Evolutionary conservation across 2,329 filamentous ascomycete species (phyloP), one percentile per base, ranked within the genome.

Genomic region (Coniochaeta sp.): DNA sequence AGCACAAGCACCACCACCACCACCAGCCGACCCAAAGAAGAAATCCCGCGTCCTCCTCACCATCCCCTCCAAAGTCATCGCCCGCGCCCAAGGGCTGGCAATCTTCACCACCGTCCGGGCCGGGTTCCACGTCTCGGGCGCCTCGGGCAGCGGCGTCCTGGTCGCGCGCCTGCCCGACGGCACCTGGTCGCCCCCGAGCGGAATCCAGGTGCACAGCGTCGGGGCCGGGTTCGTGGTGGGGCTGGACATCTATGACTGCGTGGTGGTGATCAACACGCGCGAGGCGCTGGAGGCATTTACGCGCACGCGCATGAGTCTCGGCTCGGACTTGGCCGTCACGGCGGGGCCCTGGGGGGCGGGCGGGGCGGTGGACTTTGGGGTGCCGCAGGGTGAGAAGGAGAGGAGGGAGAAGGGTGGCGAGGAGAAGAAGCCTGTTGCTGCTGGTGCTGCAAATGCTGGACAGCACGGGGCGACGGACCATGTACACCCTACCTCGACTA

Each of bases 191-290:
- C 88, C 90, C 1, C 91, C 91, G 0, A 91, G 88, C 0, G 91
- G 89, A 34, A 93, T 96, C 69, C 82, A 93, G 73, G 81, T 95
- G 28, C 89, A 93, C 69, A 91, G 90, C 0, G 82, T 90, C 1
- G 90, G 89, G 4, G 82, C 91, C 1, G 91, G 91, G 0, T 91
- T 96, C 70, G 81, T 93, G 62, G 84, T 90, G 1, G 91, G 91
- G 14, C 82, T 93, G 14, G 91, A 96, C 71, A 91, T 96, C 31
- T 96, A 95, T 75, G 91, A 96, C 71, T 95, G 90, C 66, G 90
- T 96, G 2, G 85, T 92, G 26, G 89, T 96, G 38, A 92, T 96
- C 72, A 96, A 96, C 75, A 89, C 84, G 4, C 80, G 83, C 47
- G 82, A 89, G 65, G 91, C 91, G 0, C 77, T 96, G 47, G 84